These are phyloP conservation scores for Haberlea rhodopensis DNA, from an alignment of 257 asterid genomes.

Conservation along the genomic window DNA sequence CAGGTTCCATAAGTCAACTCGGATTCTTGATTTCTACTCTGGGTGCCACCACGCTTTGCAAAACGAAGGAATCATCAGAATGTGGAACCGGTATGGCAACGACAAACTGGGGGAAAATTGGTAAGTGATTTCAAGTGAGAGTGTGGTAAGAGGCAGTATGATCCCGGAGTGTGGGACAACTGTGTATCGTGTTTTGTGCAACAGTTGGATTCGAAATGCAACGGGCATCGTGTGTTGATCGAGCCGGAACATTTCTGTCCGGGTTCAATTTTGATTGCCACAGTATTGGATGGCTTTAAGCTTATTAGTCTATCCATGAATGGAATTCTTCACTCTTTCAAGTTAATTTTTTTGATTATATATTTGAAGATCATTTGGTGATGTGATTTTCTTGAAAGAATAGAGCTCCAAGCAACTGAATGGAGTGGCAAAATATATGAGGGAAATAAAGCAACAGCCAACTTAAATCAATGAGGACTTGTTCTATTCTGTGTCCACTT, in stretches of 20 bases:
- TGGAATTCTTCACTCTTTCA: background rate
- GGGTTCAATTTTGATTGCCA: constrained; percentile 54
- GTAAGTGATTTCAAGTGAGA: constrained; percentile 55
- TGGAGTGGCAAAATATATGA: constrained; percentile 24
- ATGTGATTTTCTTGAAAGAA: constrained; percentile 9
- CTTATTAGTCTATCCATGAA: constrained; percentile 71
- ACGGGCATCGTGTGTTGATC: constrained; percentile 80
- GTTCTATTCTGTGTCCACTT: constrained; percentile 58
- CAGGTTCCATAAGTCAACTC: constrained; percentile 33
- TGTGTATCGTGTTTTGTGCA: constrained; percentile 44
- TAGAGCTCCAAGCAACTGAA: background rate
- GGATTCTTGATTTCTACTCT: constrained; percentile 54
- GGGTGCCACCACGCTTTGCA: constrained; percentile 78
- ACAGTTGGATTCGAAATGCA: constrained; percentile 63
- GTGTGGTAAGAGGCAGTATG: constrained; percentile 53
- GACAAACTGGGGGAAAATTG: constrained; percentile 34
- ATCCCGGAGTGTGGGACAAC: constrained; percentile 67
- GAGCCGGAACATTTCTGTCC: constrained; percentile 52
- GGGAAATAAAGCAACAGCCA: constrained; percentile 48
- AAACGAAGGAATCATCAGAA: constrained; percentile 51
- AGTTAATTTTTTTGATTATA: background rate
- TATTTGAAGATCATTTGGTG: background rate
- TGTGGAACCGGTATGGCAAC: constrained; percentile 50
- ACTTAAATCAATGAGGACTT: constrained; percentile 71
- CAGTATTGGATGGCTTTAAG: constrained; percentile 66